Evolutionary conservation across 768 basidiomycete species (phyloP).

Genomic region (Naematelia encephala): DNA sequence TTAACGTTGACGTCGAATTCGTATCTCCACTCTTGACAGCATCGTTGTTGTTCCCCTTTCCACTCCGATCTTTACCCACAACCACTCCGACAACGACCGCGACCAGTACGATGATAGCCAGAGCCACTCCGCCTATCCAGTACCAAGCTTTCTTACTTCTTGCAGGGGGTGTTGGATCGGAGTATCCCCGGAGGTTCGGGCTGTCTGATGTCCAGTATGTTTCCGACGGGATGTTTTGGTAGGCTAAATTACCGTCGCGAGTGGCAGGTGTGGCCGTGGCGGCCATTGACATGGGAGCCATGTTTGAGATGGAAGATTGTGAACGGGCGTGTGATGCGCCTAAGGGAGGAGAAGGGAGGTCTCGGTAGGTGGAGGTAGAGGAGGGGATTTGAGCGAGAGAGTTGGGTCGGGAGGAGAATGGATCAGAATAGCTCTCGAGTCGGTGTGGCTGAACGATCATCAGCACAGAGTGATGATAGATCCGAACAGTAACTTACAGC

Average conservation of each 20-base stretch:
- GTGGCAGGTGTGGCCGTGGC: not conserved
- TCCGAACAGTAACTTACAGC: slow-evolving; percentile 18
- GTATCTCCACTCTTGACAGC: slow-evolving; percentile 8
- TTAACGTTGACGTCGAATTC: not conserved
- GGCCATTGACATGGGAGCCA: slow-evolving; percentile 7
- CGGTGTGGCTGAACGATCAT: slow-evolving; percentile 19
- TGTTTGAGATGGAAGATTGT: not conserved
- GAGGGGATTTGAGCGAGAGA: not conserved
- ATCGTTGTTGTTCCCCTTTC: slow-evolving; percentile 21
- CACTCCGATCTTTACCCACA: slow-evolving; percentile 3
- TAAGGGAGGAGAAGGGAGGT: not conserved
- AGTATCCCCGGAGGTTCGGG: not conserved
- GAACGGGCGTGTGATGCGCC: slow-evolving; percentile 3
- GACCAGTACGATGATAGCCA: not conserved
- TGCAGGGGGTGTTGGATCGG: slow-evolving; percentile 1
- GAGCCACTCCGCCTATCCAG: not conserved
- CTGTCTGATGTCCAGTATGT: slow-evolving; percentile 18
- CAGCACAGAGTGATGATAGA: not conserved
- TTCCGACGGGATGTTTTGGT: slow-evolving; percentile 36
- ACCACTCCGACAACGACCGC: not conserved
- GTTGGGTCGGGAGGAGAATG: slow-evolving; percentile 6
- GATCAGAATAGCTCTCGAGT: slow-evolving; percentile 8
- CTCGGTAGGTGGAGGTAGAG: not conserved
- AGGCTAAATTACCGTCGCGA: slow-evolving; percentile 8
- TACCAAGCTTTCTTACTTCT: not conserved